Percentiles rank a stretch among this genome's conserved stretches.
phyloP scores from a whole-genome alignment of 2,329 filamentous ascomycete species.

The Clarireedia paspali region DNA sequence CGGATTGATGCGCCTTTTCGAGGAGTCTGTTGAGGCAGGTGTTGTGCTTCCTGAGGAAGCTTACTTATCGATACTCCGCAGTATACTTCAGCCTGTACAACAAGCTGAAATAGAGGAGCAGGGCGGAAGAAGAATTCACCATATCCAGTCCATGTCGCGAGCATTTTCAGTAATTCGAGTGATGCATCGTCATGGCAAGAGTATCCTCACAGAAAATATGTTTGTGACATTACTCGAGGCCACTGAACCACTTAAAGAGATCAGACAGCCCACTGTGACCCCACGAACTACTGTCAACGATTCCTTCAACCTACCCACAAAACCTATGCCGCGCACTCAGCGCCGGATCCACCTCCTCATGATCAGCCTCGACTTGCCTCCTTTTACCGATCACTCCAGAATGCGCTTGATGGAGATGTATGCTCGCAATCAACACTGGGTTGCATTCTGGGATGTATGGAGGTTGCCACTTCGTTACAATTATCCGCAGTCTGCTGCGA shows the following conservation, averaged over 20 bases:
- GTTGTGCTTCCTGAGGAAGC: conserved; percentile 21
- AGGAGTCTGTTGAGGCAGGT: background rate
- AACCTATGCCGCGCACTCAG: conserved; percentile 15
- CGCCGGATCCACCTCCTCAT: conserved; percentile 36
- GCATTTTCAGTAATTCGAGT: conserved; percentile 35
- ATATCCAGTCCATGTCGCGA: conserved; percentile 3
- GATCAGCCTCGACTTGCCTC: conserved; percentile 37
- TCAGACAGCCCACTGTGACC: conserved; percentile 22
- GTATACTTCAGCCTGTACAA: conserved; percentile 26
- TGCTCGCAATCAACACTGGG: conserved; percentile 41
- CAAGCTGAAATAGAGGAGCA: background rate
- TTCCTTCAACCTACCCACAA: conserved; percentile 19
- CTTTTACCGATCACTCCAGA: conserved; percentile 33
- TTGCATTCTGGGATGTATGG: conserved; percentile 54
- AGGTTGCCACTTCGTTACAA: conserved; percentile 44
- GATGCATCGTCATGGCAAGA: conserved; percentile 34
- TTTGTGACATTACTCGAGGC: conserved; percentile 24
- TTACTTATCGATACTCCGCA: conserved; percentile 31
- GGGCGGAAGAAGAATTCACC: conserved; percentile 9
- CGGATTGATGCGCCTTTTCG: conserved; percentile 29
- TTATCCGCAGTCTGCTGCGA: conserved; percentile 38
- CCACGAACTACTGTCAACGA: conserved; percentile 12
- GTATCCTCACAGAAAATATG: conserved; percentile 31
- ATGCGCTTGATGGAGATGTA: conserved; percentile 40
- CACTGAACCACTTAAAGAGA: conserved; percentile 4